Conservation (phyloP, 2,329 filamentous ascomycete genomes). For the Clarireedia homoeocarpa region DNA sequence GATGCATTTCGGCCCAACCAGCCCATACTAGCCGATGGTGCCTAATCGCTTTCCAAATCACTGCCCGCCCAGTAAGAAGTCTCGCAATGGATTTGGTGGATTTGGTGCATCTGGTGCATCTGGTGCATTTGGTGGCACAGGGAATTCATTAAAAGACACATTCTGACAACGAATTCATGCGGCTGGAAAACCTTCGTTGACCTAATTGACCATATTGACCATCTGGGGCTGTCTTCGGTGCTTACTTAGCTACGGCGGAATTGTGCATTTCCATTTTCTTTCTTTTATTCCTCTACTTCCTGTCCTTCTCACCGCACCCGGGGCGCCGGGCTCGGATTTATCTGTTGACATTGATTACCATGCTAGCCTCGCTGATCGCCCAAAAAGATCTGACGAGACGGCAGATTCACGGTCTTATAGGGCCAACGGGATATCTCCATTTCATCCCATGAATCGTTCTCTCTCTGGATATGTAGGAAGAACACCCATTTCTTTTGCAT, state of each 20-base stretch:
- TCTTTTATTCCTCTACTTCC: background rate
- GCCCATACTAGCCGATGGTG: slow-evolving; percentile 12
- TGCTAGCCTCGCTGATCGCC: too few relatives aligned
- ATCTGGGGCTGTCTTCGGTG: too few relatives aligned
- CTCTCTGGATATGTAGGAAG: background rate
- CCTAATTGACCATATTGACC: background rate
- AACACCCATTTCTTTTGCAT: background rate
- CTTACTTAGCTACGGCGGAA: too few relatives aligned
- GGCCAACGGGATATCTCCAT: slow-evolving; percentile 4
- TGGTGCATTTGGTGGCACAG: background rate
- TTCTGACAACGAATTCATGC: slow-evolving; percentile 13
- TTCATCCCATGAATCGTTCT: background rate
- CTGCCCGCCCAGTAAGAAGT: slow-evolving; percentile 12
- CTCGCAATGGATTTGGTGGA: background rate
- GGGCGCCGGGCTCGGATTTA: background rate
- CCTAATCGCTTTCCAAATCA: slow-evolving; percentile 10
- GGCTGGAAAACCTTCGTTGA: slow-evolving; percentile 13
- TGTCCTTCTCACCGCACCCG: background rate
- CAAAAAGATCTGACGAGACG: background rate
- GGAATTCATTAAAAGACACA: slow-evolving; percentile 6
- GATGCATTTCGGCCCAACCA: slow-evolving; percentile 35
- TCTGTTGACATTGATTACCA: background rate
- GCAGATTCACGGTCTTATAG: background rate
- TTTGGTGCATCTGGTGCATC: too few relatives aligned
- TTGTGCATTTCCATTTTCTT: background rate